These are phyloP conservation scores for Fusarium anguioides DNA, from an alignment of 2,329 filamentous ascomycete species.

Conservation along the genomic window DNA sequence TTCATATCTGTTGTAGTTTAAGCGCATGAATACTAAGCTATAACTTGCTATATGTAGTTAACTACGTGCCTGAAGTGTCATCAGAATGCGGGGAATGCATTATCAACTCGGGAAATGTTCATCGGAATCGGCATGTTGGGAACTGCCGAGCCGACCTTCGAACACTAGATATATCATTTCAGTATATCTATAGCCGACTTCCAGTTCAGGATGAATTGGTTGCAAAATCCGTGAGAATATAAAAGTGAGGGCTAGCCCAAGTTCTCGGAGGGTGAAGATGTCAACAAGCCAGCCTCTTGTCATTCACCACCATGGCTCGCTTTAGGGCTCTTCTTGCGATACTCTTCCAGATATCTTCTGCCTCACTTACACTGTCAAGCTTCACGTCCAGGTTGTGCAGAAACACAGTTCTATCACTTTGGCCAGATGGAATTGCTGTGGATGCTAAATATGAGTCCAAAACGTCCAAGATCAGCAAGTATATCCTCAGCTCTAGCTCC, in stretches of 20 bases:
- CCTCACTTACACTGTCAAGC: background rate
- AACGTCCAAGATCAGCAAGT: background rate
- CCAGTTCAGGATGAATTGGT: background rate
- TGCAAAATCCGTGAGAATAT: background rate
- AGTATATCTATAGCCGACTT: background rate
- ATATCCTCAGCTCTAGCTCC: background rate
- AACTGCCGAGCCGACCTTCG: background rate
- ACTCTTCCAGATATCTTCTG: background rate
- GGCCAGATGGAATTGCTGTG: slow-evolving; percentile 1
- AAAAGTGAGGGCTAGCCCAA: background rate
- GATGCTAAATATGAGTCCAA: slow-evolving; percentile 15
- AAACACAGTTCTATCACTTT: background rate
- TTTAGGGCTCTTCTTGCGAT: background rate
- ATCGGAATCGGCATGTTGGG: slow-evolving; percentile 4
- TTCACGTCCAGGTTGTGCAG: background rate
- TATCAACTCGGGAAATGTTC: background rate
- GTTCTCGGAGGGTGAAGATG: background rate
- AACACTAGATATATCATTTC: background rate
- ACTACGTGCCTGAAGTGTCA: too few species aligned
- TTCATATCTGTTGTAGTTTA: background rate
- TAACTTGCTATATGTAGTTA: too few species aligned
- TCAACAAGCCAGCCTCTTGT: background rate
- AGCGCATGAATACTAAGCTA: background rate
- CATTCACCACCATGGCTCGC: background rate
- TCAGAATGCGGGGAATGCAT: background rate